Percentiles rank a stretch among this genome's conserved stretches.
Evolutionary conservation across 2,329 filamentous ascomycete species (phyloP).

Genomic region (Huntiella omanensis): DNA sequence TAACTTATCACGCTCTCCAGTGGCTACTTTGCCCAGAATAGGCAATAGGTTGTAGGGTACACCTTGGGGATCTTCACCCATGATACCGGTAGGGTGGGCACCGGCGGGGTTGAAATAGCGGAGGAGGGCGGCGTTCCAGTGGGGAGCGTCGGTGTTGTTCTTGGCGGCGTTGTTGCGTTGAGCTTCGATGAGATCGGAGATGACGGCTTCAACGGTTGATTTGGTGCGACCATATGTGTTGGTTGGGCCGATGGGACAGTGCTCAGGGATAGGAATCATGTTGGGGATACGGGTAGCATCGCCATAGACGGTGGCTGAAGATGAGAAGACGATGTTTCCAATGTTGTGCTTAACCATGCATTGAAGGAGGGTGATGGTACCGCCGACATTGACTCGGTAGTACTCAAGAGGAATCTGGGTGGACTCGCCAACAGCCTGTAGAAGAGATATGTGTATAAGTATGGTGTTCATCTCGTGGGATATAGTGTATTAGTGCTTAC

Average conservation of each 20-base stretch:
- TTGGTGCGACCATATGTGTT: slow-evolving; percentile 98
- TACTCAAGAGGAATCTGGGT: slow-evolving; percentile 88
- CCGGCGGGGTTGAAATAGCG: slow-evolving; percentile 97
- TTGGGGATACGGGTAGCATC: slow-evolving; percentile 88
- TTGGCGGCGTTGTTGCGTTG: slow-evolving; percentile 71
- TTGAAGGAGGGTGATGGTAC: slow-evolving; percentile 69
- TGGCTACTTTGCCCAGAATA: slow-evolving; percentile 84
- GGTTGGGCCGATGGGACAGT: slow-evolving; percentile 87
- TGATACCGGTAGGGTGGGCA: slow-evolving; percentile 83
- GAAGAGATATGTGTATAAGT: background rate
- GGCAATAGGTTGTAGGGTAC: slow-evolving; percentile 92
- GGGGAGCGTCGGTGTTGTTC: slow-evolving; percentile 53
- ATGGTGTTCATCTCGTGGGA: slow-evolving; percentile 11
- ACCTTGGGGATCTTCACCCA: slow-evolving; percentile 95
- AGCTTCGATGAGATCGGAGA: slow-evolving; percentile 75
- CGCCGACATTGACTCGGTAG: slow-evolving; percentile 91
- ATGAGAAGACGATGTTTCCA: slow-evolving; percentile 95
- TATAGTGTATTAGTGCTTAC: slow-evolving; percentile 24
- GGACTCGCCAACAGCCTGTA: slow-evolving; percentile 84
- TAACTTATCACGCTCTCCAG: slow-evolving; percentile 84
- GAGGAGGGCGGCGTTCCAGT: slow-evolving; percentile 85
- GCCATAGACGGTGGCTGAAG: slow-evolving; percentile 93
- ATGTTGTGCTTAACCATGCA: slow-evolving; percentile 84
- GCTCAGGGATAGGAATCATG: slow-evolving; percentile 98
- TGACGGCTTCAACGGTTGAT: slow-evolving; percentile 75